These are phyloP conservation scores for Pseudocercospora musae DNA, from an alignment of 2,329 filamentous ascomycete species.

Conservation along the genomic window DNA sequence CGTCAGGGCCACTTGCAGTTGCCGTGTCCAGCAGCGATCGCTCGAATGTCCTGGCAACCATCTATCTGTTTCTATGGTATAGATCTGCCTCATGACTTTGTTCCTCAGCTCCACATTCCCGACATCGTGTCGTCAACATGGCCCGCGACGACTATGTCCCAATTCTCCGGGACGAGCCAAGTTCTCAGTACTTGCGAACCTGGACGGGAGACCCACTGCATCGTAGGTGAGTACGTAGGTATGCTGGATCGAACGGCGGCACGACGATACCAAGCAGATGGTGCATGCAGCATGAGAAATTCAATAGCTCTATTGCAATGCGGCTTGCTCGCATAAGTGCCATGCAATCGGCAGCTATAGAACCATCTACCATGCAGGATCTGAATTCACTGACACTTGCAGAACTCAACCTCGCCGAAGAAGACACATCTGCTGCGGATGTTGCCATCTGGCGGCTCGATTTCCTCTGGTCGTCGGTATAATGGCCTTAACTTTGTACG, in stretches of 20 bases:
- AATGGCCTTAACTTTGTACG: background rate
- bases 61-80: too few relatives aligned
- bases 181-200: background rate
- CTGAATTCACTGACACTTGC: background rate
- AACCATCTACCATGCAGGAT: too few relatives aligned
- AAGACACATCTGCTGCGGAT: background rate
- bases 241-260: background rate
- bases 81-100: too few relatives aligned
- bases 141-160: background rate
- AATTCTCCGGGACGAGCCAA: background rate
- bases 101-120: too few relatives aligned
- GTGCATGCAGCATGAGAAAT: too few relatives aligned
- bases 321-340: too few relatives aligned
- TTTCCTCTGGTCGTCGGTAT: background rate
- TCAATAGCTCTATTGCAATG: too few relatives aligned
- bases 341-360: too few relatives aligned
- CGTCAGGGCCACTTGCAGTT: background rate
- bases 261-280: too few relatives aligned
- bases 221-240: background rate
- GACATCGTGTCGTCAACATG: background rate
- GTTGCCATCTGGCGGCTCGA: background rate
- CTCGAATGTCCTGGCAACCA: background rate
- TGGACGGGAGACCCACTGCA: background rate
- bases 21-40: background rate
- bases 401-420: background rate